These are phyloP conservation scores for Mycena rosella DNA, from an alignment of 768 basidiomycete species.

Conservation along the genomic window DNA sequence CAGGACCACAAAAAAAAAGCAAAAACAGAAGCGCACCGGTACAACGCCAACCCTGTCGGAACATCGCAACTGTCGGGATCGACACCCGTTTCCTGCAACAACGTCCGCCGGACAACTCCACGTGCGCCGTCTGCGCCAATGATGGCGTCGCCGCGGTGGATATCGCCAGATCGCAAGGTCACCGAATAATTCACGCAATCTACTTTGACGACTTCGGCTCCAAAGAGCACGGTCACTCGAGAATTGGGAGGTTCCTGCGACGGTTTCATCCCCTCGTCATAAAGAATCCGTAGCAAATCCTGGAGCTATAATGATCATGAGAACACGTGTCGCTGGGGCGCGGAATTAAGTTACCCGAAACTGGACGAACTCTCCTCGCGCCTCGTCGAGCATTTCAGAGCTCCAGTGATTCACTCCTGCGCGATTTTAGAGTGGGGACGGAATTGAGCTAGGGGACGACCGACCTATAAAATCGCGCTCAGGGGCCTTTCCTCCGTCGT, in stretches of 20 bases:
- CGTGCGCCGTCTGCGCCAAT: no score
- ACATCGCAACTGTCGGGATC: no score
- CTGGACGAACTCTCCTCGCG: slow-evolving; percentile 24
- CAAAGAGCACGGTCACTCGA: slow-evolving; percentile 16
- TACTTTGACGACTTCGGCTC: slow-evolving; percentile 3
- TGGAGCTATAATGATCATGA: slow-evolving; percentile 1
- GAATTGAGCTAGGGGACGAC: background rate
- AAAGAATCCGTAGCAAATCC: slow-evolving; percentile 22
- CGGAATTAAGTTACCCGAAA: background rate
- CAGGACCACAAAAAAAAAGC: no score
- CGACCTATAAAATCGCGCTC: no score
- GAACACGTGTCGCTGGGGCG: background rate
- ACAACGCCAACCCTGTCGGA: slow-evolving; percentile 12
- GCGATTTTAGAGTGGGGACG: no score
- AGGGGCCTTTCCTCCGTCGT: background rate
- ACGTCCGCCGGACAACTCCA: no score
- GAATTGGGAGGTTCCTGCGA: background rate
- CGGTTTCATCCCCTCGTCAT: background rate
- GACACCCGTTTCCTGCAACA: no score
- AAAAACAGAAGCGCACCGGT: background rate
- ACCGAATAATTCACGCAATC: slow-evolving; percentile 12
- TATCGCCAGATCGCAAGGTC: no score
- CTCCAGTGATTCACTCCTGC: slow-evolving; percentile 22
- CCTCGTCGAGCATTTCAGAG: slow-evolving; percentile 21
- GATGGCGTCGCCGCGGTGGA: no score